phyloP scores from a whole-genome alignment of 2,329 filamentous ascomycete genomes.

The Stagonosporopsis chrysanthemi region DNA sequence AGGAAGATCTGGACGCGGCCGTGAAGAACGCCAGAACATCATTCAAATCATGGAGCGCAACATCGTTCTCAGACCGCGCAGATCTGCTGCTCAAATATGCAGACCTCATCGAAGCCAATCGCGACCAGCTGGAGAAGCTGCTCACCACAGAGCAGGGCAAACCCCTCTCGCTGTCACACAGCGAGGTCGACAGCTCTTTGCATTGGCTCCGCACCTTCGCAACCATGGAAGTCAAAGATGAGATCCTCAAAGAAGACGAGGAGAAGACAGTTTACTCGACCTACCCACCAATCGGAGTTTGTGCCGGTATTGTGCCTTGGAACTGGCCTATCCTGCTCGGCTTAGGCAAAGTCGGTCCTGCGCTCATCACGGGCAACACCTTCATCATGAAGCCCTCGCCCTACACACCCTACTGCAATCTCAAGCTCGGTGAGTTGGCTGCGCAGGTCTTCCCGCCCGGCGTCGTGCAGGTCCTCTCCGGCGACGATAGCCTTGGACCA shows the following conservation, averaged over 20 bases:
- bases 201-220: constrained; percentile 44
- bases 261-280: constrained; percentile 54
- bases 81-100: constrained; percentile 29
- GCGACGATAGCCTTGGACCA: constrained; percentile 66
- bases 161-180: constrained; percentile 28
- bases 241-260: constrained; percentile 49
- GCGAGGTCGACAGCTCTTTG: constrained; percentile 24
- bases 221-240: constrained; percentile 45
- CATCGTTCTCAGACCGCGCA: constrained; percentile 29
- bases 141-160: constrained; percentile 38
- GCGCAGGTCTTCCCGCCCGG: constrained; percentile 66
- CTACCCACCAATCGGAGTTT: constrained; percentile 56
- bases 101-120: constrained; percentile 29
- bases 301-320: constrained; percentile 51
- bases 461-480: constrained; percentile 66
- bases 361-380: constrained; percentile 63
- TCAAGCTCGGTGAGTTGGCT: constrained; percentile 67
- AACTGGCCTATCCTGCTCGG: constrained; percentile 51
- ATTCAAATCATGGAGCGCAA: constrained; percentile 53
- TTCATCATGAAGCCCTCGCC: constrained; percentile 65
- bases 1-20: constrained; percentile 58
- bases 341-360: constrained; percentile 64
- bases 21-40: constrained; percentile 55
- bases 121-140: constrained; percentile 30
- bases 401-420: constrained; percentile 64